These are phyloP conservation scores for Grifola frondosa DNA, from an alignment of 1,284 basidiomycete genomes.

Conservation along the genomic window DNA sequence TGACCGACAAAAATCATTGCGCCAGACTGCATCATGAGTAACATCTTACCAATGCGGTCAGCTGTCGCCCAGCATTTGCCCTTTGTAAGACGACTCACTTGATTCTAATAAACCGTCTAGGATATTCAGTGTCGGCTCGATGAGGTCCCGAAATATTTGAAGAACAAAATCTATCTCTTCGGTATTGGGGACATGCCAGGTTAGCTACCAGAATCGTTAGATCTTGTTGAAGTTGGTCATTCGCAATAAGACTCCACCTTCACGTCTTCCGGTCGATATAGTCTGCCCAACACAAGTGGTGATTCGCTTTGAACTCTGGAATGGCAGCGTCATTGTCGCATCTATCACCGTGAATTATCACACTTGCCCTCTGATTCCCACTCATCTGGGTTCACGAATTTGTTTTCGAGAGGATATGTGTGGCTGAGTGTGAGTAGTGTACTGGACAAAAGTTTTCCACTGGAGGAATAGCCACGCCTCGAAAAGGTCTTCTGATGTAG, in stretches of 20 bases:
- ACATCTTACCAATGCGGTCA: too few relatives aligned
- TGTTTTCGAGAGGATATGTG: constrained; percentile 82
- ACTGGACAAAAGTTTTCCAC: constrained; percentile 77
- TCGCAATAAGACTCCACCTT: constrained; percentile 35
- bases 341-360: not conserved
- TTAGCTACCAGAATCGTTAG: constrained; percentile 50
- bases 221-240: not conserved
- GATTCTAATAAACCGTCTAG: constrained; percentile 62
- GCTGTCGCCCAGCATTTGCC: too few relatives aligned
- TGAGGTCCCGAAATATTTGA: constrained; percentile 70
- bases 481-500: constrained; percentile 75
- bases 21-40: constrained; percentile 66
- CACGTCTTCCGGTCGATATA: constrained; percentile 60
- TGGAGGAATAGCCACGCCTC: constrained; percentile 84
- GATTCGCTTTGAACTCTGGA: constrained; percentile 69
- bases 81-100: too few relatives aligned
- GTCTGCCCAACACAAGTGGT: constrained; percentile 78
- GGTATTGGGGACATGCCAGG: constrained; percentile 73
- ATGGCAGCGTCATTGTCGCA: not conserved
- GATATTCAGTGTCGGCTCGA: constrained; percentile 62
- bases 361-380: constrained; percentile 71
- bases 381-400: constrained; percentile 79
- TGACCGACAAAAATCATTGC: constrained; percentile 87
- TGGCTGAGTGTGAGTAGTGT: constrained; percentile 76
- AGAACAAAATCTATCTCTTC: constrained; percentile 79